Evolutionary conservation across 208 protist species (phyloP).

Genomic region (Wallacemonas sp.): DNA sequence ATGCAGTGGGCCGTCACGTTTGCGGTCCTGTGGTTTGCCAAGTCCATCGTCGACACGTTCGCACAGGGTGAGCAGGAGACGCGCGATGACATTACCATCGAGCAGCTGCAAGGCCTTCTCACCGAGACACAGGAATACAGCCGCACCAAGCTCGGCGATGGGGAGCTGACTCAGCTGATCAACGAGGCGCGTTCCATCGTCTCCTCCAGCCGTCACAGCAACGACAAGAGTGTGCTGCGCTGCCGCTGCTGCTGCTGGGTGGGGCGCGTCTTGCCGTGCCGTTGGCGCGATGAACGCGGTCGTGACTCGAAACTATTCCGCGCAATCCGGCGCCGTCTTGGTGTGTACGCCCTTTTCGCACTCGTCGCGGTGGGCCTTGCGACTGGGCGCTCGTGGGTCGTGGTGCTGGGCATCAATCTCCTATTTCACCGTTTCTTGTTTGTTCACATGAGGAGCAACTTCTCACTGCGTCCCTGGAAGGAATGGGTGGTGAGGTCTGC

Average conservation of each 20-base stretch:
- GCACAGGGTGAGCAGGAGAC: conserved; percentile 70
- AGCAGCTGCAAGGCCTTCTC: conserved; percentile 6
- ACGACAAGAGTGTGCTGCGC: background rate
- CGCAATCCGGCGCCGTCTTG: background rate
- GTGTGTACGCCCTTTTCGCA: background rate
- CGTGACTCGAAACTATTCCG: background rate
- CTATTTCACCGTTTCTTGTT: conserved; percentile 48
- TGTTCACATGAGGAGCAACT: conserved; percentile 31
- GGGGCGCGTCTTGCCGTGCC: no score
- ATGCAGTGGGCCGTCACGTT: conserved; percentile 63
- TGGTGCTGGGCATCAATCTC: conserved; percentile 42
- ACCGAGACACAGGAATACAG: background rate
- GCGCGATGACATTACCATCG: conserved; percentile 37
- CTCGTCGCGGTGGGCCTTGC: conserved; percentile 32
- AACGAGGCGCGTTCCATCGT: background rate
- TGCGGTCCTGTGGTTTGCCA: conserved; percentile 78
- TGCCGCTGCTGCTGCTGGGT: background rate
- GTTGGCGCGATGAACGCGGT: no score
- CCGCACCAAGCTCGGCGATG: conserved; percentile 7
- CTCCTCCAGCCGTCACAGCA: background rate
- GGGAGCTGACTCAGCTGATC: conserved; percentile 23
- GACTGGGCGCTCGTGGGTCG: conserved; percentile 20
- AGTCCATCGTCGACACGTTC: conserved; percentile 86
- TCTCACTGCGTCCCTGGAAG: conserved; percentile 29
- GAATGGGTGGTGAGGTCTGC: conserved; percentile 30